Conservation (phyloP, 1,284 basidiomycete species). For the Ceratobasidium sp. region DNA sequence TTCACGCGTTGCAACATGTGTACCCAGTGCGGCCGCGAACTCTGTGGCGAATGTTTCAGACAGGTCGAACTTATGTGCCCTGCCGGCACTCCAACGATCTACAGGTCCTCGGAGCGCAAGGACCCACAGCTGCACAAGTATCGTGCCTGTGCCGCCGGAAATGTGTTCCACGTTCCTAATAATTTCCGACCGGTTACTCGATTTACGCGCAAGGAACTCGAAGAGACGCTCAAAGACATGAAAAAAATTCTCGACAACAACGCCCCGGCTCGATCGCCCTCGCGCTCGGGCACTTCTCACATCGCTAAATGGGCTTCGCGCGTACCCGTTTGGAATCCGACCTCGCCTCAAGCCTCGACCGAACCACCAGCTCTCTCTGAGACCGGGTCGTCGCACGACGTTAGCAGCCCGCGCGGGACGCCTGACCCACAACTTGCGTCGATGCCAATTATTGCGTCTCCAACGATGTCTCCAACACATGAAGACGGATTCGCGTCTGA, state of each 20-base stretch:
- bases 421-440: slow-evolving; percentile 40
- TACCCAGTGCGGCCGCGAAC: slow-evolving; percentile 87
- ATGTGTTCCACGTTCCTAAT: slow-evolving; percentile 63
- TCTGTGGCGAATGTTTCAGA: slow-evolving; percentile 85
- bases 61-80: slow-evolving; percentile 74
- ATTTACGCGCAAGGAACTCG: slow-evolving; percentile 76
- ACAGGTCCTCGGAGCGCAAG: slow-evolving; percentile 60
- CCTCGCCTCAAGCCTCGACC: slow-evolving; percentile 26
- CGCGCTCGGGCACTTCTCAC: slow-evolving; percentile 17
- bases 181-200: slow-evolving; percentile 86
- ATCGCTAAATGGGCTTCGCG: slow-evolving; percentile 10
- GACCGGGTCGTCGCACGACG: slow-evolving; percentile 43
- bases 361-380: slow-evolving; percentile 38
- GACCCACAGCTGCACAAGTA: slow-evolving; percentile 57
- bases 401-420: slow-evolving; percentile 49
- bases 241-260: slow-evolving; percentile 63
- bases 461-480: slow-evolving; percentile 40
- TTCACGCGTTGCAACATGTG: slow-evolving; percentile 93
- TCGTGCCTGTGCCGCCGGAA: slow-evolving; percentile 74
- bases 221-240: slow-evolving; percentile 76
- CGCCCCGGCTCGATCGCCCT: slow-evolving; percentile 50
- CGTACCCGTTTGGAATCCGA: neutral
- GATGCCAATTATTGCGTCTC: slow-evolving; percentile 28
- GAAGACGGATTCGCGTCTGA: slow-evolving; percentile 18
- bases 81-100: slow-evolving; percentile 64